Evolutionary conservation across 208 protist species (phyloP).

Genomic region (Porcisia hertigi): DNA sequence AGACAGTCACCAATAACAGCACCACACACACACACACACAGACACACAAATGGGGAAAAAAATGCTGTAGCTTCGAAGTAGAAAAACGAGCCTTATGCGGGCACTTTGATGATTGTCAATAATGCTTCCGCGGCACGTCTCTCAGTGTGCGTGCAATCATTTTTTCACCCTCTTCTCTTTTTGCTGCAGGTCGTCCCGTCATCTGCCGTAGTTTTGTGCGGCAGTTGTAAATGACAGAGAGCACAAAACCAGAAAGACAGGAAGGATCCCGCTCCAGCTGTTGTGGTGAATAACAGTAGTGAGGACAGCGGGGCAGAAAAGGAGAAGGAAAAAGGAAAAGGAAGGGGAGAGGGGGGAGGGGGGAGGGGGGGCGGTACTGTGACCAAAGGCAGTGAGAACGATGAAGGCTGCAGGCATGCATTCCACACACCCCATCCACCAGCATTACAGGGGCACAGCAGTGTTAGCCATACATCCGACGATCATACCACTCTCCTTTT

Average conservation of each 20-base stretch:
- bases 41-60: background rate
- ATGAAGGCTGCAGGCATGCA: background rate
- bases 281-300: background rate
- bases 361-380: background rate
- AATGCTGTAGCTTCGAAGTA: too few species aligned
- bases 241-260: background rate
- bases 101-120: background rate
- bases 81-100: background rate
- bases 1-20: background rate
- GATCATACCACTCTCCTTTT: background rate
- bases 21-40: conserved; percentile 4
- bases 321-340: background rate
- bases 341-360: background rate
- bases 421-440: background rate
- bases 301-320: background rate
- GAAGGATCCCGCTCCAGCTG: background rate
- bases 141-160: background rate
- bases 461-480: background rate
- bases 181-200: background rate
- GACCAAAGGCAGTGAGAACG: background rate
- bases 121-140: background rate
- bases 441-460: background rate
- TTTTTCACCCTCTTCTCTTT: background rate
- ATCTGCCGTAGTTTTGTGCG: background rate
- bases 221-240: background rate